These are phyloP conservation scores for Myxozyma neotropica DNA, from an alignment of 805 yeast genomes.

Conservation along the genomic window DNA sequence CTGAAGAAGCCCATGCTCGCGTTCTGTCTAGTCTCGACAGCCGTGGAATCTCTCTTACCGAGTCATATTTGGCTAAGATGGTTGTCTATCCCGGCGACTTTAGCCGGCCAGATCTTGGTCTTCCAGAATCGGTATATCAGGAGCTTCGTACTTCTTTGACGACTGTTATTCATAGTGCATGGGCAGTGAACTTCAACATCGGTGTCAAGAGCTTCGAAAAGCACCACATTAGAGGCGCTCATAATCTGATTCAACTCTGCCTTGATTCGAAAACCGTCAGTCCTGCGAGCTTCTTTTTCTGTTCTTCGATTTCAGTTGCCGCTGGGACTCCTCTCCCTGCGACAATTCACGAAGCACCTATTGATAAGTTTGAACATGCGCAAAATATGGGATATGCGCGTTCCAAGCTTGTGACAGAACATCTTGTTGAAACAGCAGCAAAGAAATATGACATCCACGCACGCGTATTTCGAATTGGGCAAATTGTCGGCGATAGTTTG, in stretches of 20 bases:
- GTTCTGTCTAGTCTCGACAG: slow-evolving; percentile 5
- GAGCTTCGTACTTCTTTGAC: slow-evolving; percentile 11
- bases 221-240: slow-evolving; percentile 23
- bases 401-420: slow-evolving; percentile 26
- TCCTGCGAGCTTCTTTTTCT: slow-evolving; percentile 24
- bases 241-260: slow-evolving; percentile 21
- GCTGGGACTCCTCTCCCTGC: slow-evolving; percentile 27
- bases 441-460: slow-evolving; percentile 6
- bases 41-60: slow-evolving; percentile 4
- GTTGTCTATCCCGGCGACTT: slow-evolving; percentile 16
- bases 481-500: slow-evolving; percentile 21
- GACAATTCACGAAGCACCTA: slow-evolving; percentile 13
- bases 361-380: slow-evolving; percentile 14
- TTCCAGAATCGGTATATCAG: not conserved
- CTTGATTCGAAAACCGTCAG: slow-evolving; percentile 4
- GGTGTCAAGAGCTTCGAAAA: slow-evolving; percentile 22
- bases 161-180: slow-evolving; percentile 24
- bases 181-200: slow-evolving; percentile 30
- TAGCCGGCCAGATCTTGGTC: slow-evolving; percentile 20
- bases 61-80: slow-evolving; percentile 3
- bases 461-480: slow-evolving; percentile 26
- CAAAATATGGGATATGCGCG: slow-evolving; percentile 30
- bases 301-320: slow-evolving; percentile 26
- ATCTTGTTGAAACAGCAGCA: slow-evolving; percentile 13
- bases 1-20: slow-evolving; percentile 11